Evolutionary conservation across 129 eudicot species (phyloP).

Genomic region (Helianthus tuberosus): DNA sequence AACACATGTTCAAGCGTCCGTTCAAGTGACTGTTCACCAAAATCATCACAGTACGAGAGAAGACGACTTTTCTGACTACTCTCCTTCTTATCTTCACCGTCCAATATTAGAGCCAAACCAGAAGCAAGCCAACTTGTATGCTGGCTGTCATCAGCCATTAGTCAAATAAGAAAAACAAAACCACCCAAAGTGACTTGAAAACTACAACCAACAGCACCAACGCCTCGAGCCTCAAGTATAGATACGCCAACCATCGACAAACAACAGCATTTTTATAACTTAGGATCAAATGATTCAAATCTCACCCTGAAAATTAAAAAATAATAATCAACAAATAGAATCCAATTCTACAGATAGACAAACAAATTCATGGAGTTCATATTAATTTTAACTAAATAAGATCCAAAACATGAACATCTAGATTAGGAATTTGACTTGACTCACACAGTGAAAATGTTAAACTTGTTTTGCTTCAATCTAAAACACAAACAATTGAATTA

Average conservation of each 20-base stretch:
- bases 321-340: constrained; percentile 15
- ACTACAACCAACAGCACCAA: constrained; percentile 12
- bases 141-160: constrained; percentile 83
- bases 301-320: constrained; percentile 29
- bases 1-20: constrained; percentile 85
- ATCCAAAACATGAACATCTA: constrained; percentile 1
- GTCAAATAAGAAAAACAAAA: constrained; percentile 19
- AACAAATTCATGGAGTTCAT: constrained; percentile 6
- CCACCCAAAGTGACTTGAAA: constrained; percentile 26
- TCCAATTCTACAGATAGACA: constrained; percentile 5
- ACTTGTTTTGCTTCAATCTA: constrained; percentile 15
- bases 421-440: not conserved
- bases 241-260: not conserved
- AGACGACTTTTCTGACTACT: constrained; percentile 65
- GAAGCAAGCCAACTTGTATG: constrained; percentile 62
- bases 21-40: constrained; percentile 95
- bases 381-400: not conserved
- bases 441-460: not conserved
- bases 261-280: constrained; percentile 16
- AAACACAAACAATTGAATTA: constrained; percentile 4
- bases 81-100: constrained; percentile 61
- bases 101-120: constrained; percentile 80
- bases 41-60: constrained; percentile 82
- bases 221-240: constrained; percentile 18
- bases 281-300: constrained; percentile 8